Evolutionary conservation across 345 rosid genomes (phyloP), one percentile per base, ranked within the genome.

Genomic region (Kandelia obovata): DNA sequence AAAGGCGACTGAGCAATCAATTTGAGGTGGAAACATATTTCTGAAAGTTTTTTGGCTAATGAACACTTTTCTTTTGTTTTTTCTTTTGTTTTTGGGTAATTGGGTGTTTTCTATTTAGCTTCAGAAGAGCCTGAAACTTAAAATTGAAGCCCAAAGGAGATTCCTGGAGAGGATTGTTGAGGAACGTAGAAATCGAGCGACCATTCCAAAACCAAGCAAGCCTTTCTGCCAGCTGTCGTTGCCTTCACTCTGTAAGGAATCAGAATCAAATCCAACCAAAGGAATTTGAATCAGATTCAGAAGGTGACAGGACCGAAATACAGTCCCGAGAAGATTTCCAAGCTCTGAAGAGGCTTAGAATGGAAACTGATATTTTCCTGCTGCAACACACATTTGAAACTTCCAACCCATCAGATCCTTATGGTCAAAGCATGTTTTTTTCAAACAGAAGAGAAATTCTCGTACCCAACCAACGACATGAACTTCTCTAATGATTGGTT

Each of bases 121-220:
- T 34, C 88, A 80, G 57, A 79, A 76, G 75, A 82, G 75, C 60
- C 70, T 89, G 74, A 86, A 77, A 83, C 74, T 69, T 16, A 89
- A 85, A 70, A 77, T 82, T 5, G 87, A 86, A 76, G 87, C 91
- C 3, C 95, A 89, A 64, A 66, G 55, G 58, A 82, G 85, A 73
- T 89, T 72, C 82, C 71, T 82, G 0, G 86, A 79, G 51, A 81
- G 84, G 75, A 61, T 78, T 27, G 66, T 67, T 16, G 82, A 78
- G 2, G 83, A 78, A 57, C 74, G 72, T 7, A 72, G 63, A 37
- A 76, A 70, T 62, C 65, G 64, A 53, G 31, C 68, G 15, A 25
- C 59, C 53, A 49, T 65, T 6, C 69, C 37, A 7, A 78, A 72
- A 58, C 11, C 75, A 25, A 43, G 32, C 60, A 79, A 77, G 66